Evolutionary conservation across 208 protist species (phyloP), one percentile per base, ranked within the genome.

Genomic region (Willaertia magna): DNA sequence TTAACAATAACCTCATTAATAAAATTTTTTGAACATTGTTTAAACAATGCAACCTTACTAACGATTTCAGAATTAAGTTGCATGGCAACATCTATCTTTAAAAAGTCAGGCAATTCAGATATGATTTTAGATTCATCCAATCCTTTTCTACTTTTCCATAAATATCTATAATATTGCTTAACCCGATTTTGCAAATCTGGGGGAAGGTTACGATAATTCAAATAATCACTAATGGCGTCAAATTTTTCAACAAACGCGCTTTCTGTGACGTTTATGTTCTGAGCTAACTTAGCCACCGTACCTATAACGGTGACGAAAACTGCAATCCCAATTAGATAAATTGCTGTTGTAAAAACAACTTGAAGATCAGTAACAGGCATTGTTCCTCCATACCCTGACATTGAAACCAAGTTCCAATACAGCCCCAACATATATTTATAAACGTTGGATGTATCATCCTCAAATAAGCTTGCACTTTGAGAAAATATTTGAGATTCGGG

Each of bases 111-210:
- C 3, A 90, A 51, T 79, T 90, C 88, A 18, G 46, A 1, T 26
- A 90, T 26, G 26, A 88, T 86, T 46, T 90, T 42, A n/a, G 82
- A 84, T 46, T 90, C 85, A 44, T 90, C 88, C 74, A 90, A 86
- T 7, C 87, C 88, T 43, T 90, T 89, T 44, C 88, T 86, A 42
- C 39, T 78, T 61, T 90, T 90, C 88, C 88, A 90, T n/a, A 90
- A 48, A 55, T 90, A 90, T 40, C 20, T 49, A 61, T 90, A 90
- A 78, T 90, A 90, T 11, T 86, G 40, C 30, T 20, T 34, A 18
- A 90, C 88, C 20, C 87, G 74, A 1, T 90, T 86, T 40, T 90
- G 85, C 40, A 90, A 59, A 11, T 90, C 85, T 3, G 75, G 6
- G 9, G 88, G 81, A 7, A 90, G 46, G 6, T 46, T 30, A 75